Conservation (phyloP, 2,329 filamentous ascomycete genomes). For the Penicillium oxalicum region DNA sequence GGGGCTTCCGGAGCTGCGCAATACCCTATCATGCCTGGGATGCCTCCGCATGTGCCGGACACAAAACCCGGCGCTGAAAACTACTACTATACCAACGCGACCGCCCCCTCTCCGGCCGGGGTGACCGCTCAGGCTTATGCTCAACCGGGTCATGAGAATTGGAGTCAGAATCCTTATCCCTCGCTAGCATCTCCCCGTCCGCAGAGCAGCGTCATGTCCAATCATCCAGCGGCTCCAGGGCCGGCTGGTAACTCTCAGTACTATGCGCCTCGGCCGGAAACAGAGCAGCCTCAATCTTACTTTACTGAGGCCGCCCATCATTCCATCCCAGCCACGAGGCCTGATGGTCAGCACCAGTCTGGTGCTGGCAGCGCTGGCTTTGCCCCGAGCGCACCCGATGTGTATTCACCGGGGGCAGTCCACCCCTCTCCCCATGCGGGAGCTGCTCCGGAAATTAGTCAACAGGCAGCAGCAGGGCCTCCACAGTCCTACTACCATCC, state of each 20-base stretch:
- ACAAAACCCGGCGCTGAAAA: slow-evolving; percentile 17
- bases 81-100: slow-evolving; percentile 18
- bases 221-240: slow-evolving; percentile 6
- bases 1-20: slow-evolving; percentile 13
- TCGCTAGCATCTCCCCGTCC: slow-evolving; percentile 17
- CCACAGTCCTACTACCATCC: slow-evolving; percentile 21
- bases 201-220: slow-evolving; percentile 7
- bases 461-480: slow-evolving; percentile 12
- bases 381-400: slow-evolving; percentile 12
- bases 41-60: slow-evolving; percentile 10
- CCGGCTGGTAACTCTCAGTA: slow-evolving; percentile 11
- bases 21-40: slow-evolving; percentile 16
- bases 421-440: slow-evolving; percentile 16
- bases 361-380: too few species aligned
- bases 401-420: slow-evolving; percentile 11
- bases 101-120: slow-evolving; percentile 7
- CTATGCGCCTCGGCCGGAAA: slow-evolving; percentile 12
- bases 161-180: slow-evolving; percentile 17
- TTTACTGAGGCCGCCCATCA: slow-evolving; percentile 15
- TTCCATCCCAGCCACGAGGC: slow-evolving; percentile 14
- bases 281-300: slow-evolving; percentile 8
- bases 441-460: slow-evolving; percentile 10
- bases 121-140: slow-evolving; percentile 11
- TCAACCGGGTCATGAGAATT: slow-evolving; percentile 11
- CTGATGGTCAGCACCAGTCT: slow-evolving; percentile 19